Base-by-base conservation (phyloP, 371 early-diverging fungal genomes). In the Coemansia sp. region DNA sequence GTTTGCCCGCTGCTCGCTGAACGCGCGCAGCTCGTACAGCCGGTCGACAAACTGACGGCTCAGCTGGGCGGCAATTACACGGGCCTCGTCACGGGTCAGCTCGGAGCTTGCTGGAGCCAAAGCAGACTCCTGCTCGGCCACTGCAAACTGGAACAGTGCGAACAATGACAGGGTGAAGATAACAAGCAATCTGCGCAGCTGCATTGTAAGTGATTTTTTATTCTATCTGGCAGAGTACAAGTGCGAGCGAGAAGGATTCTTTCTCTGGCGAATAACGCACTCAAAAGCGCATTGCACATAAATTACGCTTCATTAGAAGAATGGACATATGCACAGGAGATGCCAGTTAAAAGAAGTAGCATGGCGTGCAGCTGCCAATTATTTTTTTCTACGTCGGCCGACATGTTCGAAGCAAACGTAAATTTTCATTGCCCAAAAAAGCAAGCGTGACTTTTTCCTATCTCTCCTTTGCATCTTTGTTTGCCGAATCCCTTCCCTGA, bases 1-100 rank as follows among this genome's bases (percentile, higher is more conserved):
- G 34, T 52, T 30, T n/a, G 54, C 9, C 4, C 30, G 42, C 6
- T 60, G 59, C 26, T 72, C 64, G 14, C 52, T 39, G 30, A 30
- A 20, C 1, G 48, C n/a, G 7, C 65, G 73, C 30, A 64, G 39
- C 35, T 68, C 63, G 14, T 54, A 68, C 4, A 73, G 32, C 3
- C 45, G 59, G 41, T 68, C 73, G 13, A 73, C 47, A 35, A 73
- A 55, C 16, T 57, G 49, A 3, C 53, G 55, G 57, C 62, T 57
- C 5, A 73, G 65, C 38, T 69, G 55, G 5, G 42, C 54, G 6
- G 61, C 65, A 2, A 38, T 30, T 1, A 51, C 35, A 16, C 55
- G 45, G 30, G 69, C 70, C 13, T 73, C 70, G 11, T 57, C 36
- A 6, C 54, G 65, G 5, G 58, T 39, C 38, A 57, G 45, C 57